Base-by-base conservation (phyloP, 441 rosid genomes). In the Arabidopsis lyrata region DNA sequence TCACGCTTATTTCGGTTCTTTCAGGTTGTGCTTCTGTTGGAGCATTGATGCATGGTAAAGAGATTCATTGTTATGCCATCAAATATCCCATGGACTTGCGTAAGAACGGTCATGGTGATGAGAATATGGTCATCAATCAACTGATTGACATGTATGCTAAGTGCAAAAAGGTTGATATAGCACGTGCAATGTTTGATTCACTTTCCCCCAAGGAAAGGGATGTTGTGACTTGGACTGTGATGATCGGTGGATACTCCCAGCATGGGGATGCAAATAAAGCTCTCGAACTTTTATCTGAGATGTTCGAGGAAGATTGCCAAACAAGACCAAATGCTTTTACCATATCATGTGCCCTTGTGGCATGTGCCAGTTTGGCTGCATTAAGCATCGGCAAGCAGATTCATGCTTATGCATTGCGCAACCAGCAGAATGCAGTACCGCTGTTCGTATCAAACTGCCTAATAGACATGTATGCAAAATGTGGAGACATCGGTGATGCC, bases 111-210 rank as follows among this genome's bases (percentile, higher is more conserved):
- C 83, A 58, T 5, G 83, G 82, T 47, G 85, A 86, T 64, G 86
- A 84, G 58, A 82, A 83, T 62, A 80, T 75, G 86, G 90, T 86
- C 59, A 66, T 83, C 42, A 93, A 90, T 78, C 90, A 88, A 61
- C 73, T 93, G 35, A 86, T 93, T 63, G 97, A 93, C 82, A 87
- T 88, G 97, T 91, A 93, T 49, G 86, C 91, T 4, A 91, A 91
- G 78, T 93, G 96, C 83, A 86, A 86, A 69, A 63, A 83, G 61
- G 70, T 50, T n/a, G 54, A 68, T 44, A 65, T 66, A 52, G 91
- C 93, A 32, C 84, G 77, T 20, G 67, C 82, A 55, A 83, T 91
- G 77, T 91, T 91, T 71, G 83, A 88, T 78, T 83, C 83, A 34
- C 56, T 86, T 42, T 44, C 83, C 39, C 73, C 77, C 41, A 63